phyloP scores from a whole-genome alignment of 352 stramenopile species.

The Pythium myriotylum region DNA sequence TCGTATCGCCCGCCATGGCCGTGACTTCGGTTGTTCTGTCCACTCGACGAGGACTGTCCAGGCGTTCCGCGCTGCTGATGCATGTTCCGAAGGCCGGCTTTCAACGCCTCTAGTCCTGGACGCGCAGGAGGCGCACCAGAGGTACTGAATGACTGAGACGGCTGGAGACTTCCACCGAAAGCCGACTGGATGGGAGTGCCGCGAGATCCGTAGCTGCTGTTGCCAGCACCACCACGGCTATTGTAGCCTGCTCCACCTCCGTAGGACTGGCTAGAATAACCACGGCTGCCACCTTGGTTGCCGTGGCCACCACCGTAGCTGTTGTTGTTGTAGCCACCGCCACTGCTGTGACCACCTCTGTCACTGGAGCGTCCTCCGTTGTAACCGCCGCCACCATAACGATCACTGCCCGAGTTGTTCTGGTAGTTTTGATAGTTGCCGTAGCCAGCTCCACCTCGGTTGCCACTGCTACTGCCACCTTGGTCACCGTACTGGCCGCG shows the following conservation, averaged over 20 bases:
- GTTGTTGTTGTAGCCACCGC: slow-evolving; percentile 8
- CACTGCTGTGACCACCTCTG: slow-evolving; percentile 18
- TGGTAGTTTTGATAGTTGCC: slow-evolving; percentile 28
- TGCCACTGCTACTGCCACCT: slow-evolving; percentile 26
- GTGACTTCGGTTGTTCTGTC: slow-evolving; percentile 18
- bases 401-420: slow-evolving; percentile 8
- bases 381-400: slow-evolving; percentile 8
- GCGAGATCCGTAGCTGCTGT: slow-evolving; percentile 9
- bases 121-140: slow-evolving; percentile 38
- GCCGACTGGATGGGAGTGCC: slow-evolving; percentile 59
- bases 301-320: slow-evolving; percentile 27
- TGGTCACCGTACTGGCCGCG: slow-evolving; percentile 47
- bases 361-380: slow-evolving; percentile 23
- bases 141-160: slow-evolving; percentile 51
- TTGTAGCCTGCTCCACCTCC: slow-evolving; percentile 28
- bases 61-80: slow-evolving; percentile 64
- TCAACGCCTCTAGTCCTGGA: slow-evolving; percentile 70
- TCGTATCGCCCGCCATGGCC: slow-evolving; percentile 53
- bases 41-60: slow-evolving; percentile 20
- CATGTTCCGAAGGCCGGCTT: slow-evolving; percentile 84
- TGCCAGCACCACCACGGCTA: slow-evolving; percentile 8
- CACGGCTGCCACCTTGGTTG: slow-evolving; percentile 26
- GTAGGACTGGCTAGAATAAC: slow-evolving; percentile 28
- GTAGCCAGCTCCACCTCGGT: slow-evolving; percentile 26
- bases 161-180: slow-evolving; percentile 58